Base-by-base conservation (phyloP, 192 early-diverging fungal species). In the Rhizoclosmatium globosum region DNA sequence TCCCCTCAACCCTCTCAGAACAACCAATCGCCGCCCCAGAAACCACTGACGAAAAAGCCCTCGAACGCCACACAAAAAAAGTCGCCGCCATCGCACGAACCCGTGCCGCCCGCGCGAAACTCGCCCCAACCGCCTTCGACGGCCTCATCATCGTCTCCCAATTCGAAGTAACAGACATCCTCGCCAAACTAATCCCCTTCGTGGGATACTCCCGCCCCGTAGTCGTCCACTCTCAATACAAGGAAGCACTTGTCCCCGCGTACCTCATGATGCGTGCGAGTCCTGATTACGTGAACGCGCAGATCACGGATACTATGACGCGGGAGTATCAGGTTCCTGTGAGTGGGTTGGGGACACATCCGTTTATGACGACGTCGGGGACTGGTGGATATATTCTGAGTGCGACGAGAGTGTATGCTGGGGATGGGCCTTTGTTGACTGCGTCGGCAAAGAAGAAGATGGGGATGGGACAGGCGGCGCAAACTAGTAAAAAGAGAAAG, bases 221-320 rank as follows among this genome's bases (percentile, higher is more conserved):
- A 23, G 94, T 98, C 1, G 90, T 95, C 4, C 97, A 97, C 83
- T 68, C 76, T 9, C 74, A 68, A 43, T 76, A 83, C 79, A 90
- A 86, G 75, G 88, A 89, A 83, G 75, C 88, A 50, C 23, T 53
- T 43, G 46, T 78, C 4, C 68, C 72, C 42, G 41, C 81, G 2
- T 83, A 78, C 57, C 38, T 78, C 13, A 71, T 85, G 73, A 88
- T 98, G 86, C 89, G 93, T 45, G 85, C 82, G 59, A 92, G 90
- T 7, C 84, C 84, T 0, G 87, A 90, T 17, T 95, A 90, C 50
- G 77, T 97, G 64, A 94, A 95, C 57, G 91, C 94, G 13, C 93
- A 96, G 79, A 71, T 99, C 23, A 94, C 92, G 1, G 97, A 99
- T 77, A 94, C 93, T 78, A 97, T 93, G 93, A 84, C 98, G 64